Conservation (phyloP, 306 rosid species). For the Mimosa pudica region DNA sequence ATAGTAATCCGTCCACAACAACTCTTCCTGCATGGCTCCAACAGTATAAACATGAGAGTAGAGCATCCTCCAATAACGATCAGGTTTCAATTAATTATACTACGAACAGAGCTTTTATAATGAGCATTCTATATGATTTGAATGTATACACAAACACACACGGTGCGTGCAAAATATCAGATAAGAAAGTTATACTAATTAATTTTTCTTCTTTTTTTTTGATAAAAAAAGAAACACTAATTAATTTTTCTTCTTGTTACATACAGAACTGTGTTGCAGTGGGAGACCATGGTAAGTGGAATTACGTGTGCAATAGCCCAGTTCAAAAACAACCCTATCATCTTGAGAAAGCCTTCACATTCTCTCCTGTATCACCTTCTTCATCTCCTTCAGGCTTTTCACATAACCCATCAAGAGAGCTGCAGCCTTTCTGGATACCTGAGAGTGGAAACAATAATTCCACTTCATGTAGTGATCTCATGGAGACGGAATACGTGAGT, state of each 20-base stretch:
- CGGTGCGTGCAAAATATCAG: slow-evolving; percentile 9
- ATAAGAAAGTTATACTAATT: slow-evolving; percentile 5
- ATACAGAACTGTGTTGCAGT: slow-evolving; percentile 68
- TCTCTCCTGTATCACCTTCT: slow-evolving; percentile 66
- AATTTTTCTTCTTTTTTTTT: slow-evolving; percentile 35
- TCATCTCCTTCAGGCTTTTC: slow-evolving; percentile 75
- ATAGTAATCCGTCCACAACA: slow-evolving; percentile 68
- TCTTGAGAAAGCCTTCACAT: slow-evolving; percentile 60
- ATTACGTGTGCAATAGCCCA: slow-evolving; percentile 57
- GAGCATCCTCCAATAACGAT: slow-evolving; percentile 51
- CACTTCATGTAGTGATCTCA: slow-evolving; percentile 58
- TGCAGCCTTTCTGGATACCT: slow-evolving; percentile 50
- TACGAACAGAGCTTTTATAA: not conserved
- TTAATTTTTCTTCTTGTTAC: slow-evolving; percentile 43
- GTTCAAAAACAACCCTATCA: slow-evolving; percentile 56
- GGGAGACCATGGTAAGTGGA: slow-evolving; percentile 82
- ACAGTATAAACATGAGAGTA: slow-evolving; percentile 76
- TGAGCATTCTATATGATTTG: not conserved
- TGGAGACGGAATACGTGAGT: slow-evolving; percentile 63
- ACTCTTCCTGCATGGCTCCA: slow-evolving; percentile 99
- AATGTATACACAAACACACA: not conserved
- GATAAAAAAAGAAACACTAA: not conserved
- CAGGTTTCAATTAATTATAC: slow-evolving; percentile 55
- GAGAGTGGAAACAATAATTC: slow-evolving; percentile 49
- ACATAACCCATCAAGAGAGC: slow-evolving; percentile 51